Percentiles rank a stretch among this genome's conserved stretches.
Conservation (phyloP, 768 basidiomycete genomes). For the Lenzites betulinus region DNA sequence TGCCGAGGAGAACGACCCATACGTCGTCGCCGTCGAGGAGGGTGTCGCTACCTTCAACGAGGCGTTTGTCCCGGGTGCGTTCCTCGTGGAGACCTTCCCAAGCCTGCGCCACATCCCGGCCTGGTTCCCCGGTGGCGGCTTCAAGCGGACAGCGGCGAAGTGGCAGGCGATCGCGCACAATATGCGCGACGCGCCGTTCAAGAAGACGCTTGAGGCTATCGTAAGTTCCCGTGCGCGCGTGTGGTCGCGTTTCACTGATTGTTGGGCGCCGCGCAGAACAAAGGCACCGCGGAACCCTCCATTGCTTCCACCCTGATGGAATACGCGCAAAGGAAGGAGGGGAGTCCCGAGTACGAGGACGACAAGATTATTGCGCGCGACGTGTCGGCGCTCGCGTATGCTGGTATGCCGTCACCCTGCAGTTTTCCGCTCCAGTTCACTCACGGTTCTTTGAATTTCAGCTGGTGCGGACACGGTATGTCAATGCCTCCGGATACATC, state of each 20-base stretch:
- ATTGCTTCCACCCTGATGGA: constrained; percentile 10
- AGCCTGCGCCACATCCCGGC: constrained; percentile 15
- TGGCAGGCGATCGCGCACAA: constrained; percentile 14
- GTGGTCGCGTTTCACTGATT: neutral
- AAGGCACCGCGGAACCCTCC: constrained; percentile 9
- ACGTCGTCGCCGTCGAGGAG: constrained; percentile 14
- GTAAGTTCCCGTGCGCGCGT: neutral
- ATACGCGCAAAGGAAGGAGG: neutral
- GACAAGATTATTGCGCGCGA: constrained; percentile 13
- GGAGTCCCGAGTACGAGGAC: constrained; percentile 6
- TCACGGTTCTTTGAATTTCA: neutral
- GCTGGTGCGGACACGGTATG: constrained; percentile 27
- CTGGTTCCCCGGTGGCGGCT: constrained; percentile 22
- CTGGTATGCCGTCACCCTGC: constrained; percentile 12
- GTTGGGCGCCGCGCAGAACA: neutral
- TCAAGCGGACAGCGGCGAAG: constrained; percentile 15
- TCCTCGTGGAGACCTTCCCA: constrained; percentile 33
- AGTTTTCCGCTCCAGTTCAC: neutral
- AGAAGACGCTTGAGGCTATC: constrained; percentile 12
- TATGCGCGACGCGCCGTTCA: constrained; percentile 19
- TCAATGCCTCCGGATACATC: too few species aligned
- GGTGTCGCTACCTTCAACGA: constrained; percentile 16
- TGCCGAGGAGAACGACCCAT: constrained; percentile 11
- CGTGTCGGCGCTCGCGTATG: constrained; percentile 19
- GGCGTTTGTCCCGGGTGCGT: constrained; percentile 28